Percentiles rank a stretch among this genome's conserved stretches.
These are phyloP conservation scores for Colletotrichum tropicicola DNA, from an alignment of 2,329 filamentous ascomycete genomes.

Conservation along the genomic window DNA sequence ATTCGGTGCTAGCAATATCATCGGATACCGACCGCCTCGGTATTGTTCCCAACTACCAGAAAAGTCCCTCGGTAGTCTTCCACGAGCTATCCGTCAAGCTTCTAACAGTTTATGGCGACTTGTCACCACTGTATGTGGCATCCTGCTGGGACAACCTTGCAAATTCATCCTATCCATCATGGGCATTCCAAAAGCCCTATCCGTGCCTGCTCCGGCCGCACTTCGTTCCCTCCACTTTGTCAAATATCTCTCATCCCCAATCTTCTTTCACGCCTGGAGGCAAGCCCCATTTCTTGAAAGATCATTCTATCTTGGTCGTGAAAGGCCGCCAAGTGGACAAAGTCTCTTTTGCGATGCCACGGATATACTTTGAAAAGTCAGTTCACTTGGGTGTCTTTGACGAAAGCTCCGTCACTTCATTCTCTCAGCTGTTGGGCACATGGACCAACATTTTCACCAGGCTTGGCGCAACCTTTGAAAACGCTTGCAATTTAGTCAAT, in stretches of 20 bases:
- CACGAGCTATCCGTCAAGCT: background rate
- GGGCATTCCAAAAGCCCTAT: background rate
- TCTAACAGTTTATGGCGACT: background rate
- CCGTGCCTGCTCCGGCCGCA: background rate
- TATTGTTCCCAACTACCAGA: background rate
- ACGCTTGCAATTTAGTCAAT: background rate
- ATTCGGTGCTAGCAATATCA: background rate
- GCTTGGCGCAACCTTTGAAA: background rate
- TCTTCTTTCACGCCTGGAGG: background rate
- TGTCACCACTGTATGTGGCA: background rate
- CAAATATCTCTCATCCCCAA: background rate
- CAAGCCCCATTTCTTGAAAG: background rate
- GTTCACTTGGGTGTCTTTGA: background rate
- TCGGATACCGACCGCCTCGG: background rate
- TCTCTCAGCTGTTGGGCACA: background rate
- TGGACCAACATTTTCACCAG: background rate
- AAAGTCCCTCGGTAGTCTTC: background rate
- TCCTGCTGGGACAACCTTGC: background rate
- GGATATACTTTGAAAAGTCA: background rate
- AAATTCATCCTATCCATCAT: background rate
- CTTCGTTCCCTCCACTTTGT: background rate
- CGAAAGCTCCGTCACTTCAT: background rate
- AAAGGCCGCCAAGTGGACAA: background rate
- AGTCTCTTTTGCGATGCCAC: background rate
- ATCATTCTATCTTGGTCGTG: background rate